Evolutionary conservation across 139 green algal species (phyloP).

Genomic region (Pedinophyceae sp.): DNA sequence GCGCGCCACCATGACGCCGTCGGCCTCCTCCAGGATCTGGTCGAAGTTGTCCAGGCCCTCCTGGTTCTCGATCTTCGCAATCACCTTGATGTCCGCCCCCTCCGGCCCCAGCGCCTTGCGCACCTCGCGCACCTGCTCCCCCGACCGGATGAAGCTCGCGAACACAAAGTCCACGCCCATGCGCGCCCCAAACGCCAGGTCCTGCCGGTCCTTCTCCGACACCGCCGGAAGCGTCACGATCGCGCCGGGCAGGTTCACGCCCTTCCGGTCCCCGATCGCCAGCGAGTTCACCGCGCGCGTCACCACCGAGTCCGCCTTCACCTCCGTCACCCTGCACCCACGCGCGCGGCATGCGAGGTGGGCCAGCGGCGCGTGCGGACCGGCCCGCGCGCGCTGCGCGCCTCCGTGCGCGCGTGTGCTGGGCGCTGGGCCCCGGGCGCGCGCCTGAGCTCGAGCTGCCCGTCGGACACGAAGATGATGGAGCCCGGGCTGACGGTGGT

Average conservation of each 20-base stretch:
- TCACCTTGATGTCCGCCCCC: conserved; percentile 33
- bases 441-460: too few species aligned
- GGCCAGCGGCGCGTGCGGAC: too few species aligned
- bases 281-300: background rate
- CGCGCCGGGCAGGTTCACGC: conserved; percentile 8
- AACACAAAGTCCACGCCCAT: conserved; percentile 1
- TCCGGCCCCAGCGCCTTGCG: background rate
- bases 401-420: too few species aligned
- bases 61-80: conserved; percentile 66
- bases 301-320: conserved; percentile 9
- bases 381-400: too few species aligned
- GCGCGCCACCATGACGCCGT: conserved; percentile 12
- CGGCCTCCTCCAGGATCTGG: conserved; percentile 10
- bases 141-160: background rate
- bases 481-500: background rate
- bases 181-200: background rate
- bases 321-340: too few species aligned
- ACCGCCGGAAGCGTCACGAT: conserved; percentile 7
- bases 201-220: background rate
- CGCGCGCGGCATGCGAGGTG: too few species aligned
- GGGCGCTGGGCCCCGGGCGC: too few species aligned
- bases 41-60: conserved; percentile 40
- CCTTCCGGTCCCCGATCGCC: conserved; percentile 3
- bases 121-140: background rate
- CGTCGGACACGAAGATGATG: background rate